Evolutionary conservation across 108 stramenopile genomes (phyloP).

Genomic region (Cyclotella sp.): DNA sequence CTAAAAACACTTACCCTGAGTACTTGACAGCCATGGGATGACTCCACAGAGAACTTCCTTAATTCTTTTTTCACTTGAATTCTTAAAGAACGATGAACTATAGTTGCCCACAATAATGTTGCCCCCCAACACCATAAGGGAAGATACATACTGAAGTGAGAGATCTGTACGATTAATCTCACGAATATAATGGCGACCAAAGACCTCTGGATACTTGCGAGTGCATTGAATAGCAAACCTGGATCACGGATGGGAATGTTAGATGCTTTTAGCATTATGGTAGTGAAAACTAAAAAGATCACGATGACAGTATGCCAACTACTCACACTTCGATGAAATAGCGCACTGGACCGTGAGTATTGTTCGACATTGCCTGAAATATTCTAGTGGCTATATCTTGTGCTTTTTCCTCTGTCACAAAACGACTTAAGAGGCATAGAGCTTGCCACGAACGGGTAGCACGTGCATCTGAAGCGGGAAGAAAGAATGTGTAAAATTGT

Average conservation of each 20-base stretch:
- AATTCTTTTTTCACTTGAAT: conserved; percentile 41
- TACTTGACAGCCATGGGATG: conserved; percentile 86
- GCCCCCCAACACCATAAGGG: conserved; percentile 81
- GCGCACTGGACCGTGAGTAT: conserved; percentile 79
- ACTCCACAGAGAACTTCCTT: conserved; percentile 70
- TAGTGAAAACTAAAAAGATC: background rate
- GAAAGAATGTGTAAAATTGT: background rate
- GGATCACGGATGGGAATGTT: background rate
- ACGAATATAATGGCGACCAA: conserved; percentile 56
- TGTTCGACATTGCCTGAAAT: conserved; percentile 61
- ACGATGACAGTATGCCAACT: background rate
- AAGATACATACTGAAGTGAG: conserved; percentile 76
- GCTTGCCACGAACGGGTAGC: conserved; percentile 87
- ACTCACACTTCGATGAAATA: conserved; percentile 80
- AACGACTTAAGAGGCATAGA: conserved; percentile 72
- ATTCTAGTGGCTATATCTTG: conserved; percentile 52
- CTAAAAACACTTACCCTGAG: conserved; percentile 55
- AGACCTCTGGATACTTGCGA: conserved; percentile 59
- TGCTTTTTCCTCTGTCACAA: conserved; percentile 75
- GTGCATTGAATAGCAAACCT: conserved; percentile 79
- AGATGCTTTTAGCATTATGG: background rate
- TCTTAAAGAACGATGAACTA: conserved; percentile 60
- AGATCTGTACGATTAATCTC: conserved; percentile 72
- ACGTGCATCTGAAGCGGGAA: conserved; percentile 42
- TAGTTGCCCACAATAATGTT: conserved; percentile 77